Base-by-base conservation (phyloP, 352 stramenopile genomes). In the Phytophthora pluvialis region DNA sequence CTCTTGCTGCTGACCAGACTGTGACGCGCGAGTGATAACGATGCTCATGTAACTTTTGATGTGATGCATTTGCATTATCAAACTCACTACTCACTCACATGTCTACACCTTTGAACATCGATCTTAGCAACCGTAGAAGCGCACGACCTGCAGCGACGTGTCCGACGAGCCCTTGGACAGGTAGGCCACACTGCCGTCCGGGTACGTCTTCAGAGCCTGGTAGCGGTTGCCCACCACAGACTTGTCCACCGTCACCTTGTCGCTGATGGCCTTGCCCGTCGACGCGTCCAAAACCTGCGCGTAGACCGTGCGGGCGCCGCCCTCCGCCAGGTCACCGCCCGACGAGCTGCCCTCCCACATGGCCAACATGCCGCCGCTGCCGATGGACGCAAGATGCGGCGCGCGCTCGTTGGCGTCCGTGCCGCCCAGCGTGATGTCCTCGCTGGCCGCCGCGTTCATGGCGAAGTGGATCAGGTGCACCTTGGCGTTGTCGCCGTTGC, bases 391-490 rank as follows among this genome's bases (percentile, higher is more conserved):
- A 25, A 83, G 61, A 50, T 85, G 78, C 8, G 70, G 80, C 11
- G 78, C 73, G 39, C 78, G 76, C 60, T 88, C 78, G 67, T 88
- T 88, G 39, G 74, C 15, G 38, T 78, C 56, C 15, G 64, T 72
- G 9, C 79, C 79, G n/a, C 70, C 70, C n/a, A 89, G 70, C 28
- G 70, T 69, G 42, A 89, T 85, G 45, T 89, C 75, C 39, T 89
- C 66, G 63, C 75, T 67, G 10, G 69, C 53, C 18, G 67, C 62
- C 32, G 76, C 69, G 56, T 81, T 73, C 57, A 82, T 72, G 26
- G 65, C 67, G 47, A 89, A 85, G 62, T 86, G 77, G 62, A 89
- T 81, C 25, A 89, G 60, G 43, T 89, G 75, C 45, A 83, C 75
- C 50, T 81, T 77, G 39, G 80, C 77, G 48, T 83, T 78, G 35